Evolutionary conservation across 2,329 filamentous ascomycete species (phyloP), one percentile per base, ranked within the genome.

Genomic region (Colletotrichum sp.): DNA sequence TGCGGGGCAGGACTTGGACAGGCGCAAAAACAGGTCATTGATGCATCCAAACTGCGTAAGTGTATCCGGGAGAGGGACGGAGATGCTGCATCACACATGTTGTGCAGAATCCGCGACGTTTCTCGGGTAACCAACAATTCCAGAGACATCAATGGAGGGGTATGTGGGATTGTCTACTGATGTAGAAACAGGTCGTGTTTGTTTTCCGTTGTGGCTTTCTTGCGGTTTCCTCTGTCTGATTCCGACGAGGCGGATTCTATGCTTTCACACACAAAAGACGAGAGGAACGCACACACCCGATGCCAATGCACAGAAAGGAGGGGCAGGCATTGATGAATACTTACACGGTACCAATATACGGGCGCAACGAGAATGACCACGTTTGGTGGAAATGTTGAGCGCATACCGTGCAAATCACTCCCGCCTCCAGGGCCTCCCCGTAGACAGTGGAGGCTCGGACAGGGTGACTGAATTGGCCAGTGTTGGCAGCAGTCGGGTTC

Each of bases 1-100:
- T 75, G 73, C 73, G 73, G 73, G 73, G 73, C 73, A 76, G 24
- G 36, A 36, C 21, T 72, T 39, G 32, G 30, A 55, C 67, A 52
- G 52, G 44, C 30, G n/a, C 32, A 52, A 44, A 67, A 72, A 60
- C 49, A 60, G 30, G 59, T 36, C 70, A 72, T 68, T 68, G 63
- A 34, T 69, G 52, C 65, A 62, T 66, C 39, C 28, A 30, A 39
- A 39, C 6, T 49, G 39, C 64, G 44, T 26, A 60, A 34, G 26
- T 63, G 62, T 30, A 55, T 60, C 28, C 49, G 39, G 18, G 60
- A 18, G 55, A 15, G 44, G n/a, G 44, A 52, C n/a, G 12, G 5
- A 36, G 57, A 59, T 75, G 72, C 44, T 52, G 44, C 44, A 52
- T 21, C 69, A 72, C 32, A 72, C 69, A 67, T 66, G 69, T 64